A percentile compares a stretch with the other conserved stretches of the same genome.
Evolutionary conservation across 257 asterid genomes (phyloP).

Genomic region (Ilex aquifolium): DNA sequence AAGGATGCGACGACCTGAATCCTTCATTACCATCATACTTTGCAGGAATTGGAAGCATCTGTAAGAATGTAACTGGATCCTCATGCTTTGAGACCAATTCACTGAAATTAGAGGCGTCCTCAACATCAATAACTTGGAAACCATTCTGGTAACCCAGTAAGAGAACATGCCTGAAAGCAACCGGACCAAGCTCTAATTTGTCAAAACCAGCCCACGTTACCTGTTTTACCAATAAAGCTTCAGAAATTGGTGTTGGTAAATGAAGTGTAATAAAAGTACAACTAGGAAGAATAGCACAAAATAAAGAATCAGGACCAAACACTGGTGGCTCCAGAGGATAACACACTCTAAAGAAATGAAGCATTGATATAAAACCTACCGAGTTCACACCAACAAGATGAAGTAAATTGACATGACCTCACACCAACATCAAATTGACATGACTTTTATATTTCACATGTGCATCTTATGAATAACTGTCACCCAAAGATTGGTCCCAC

Average conservation of each 20-base stretch:
- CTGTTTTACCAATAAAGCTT: conserved; percentile 20
- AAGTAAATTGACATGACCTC: too few relatives aligned
- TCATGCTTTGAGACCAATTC: conserved; percentile 67
- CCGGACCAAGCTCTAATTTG: conserved; percentile 46
- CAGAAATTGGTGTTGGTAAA: too few relatives aligned
- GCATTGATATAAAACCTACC: too few relatives aligned
- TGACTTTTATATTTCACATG: too few relatives aligned
- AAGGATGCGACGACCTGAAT: conserved; percentile 39
- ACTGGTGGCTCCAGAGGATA: too few relatives aligned
- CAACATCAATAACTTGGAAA: conserved; percentile 72
- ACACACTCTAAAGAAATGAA: too few relatives aligned
- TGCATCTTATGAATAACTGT: too few relatives aligned
- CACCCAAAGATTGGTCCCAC: too few relatives aligned
- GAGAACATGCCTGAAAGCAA: conserved; percentile 41
- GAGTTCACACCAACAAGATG: too few relatives aligned
- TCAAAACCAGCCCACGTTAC: conserved; percentile 83
- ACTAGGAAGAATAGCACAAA: neutral
- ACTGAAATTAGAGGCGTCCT: conserved; percentile 59
- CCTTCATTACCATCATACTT: conserved; percentile 32
- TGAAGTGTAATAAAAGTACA: too few relatives aligned
- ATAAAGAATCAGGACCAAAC: conserved; percentile 13
- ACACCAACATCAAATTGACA: too few relatives aligned
- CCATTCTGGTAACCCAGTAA: conserved; percentile 65
- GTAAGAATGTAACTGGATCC: conserved; percentile 67
- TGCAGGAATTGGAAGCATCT: conserved; percentile 61